A percentile compares a stretch with the other conserved stretches of the same genome.
These are phyloP conservation scores for Oryza meridionalis DNA, from an alignment of 176 grass and related monocot genomes.

Conservation along the genomic window DNA sequence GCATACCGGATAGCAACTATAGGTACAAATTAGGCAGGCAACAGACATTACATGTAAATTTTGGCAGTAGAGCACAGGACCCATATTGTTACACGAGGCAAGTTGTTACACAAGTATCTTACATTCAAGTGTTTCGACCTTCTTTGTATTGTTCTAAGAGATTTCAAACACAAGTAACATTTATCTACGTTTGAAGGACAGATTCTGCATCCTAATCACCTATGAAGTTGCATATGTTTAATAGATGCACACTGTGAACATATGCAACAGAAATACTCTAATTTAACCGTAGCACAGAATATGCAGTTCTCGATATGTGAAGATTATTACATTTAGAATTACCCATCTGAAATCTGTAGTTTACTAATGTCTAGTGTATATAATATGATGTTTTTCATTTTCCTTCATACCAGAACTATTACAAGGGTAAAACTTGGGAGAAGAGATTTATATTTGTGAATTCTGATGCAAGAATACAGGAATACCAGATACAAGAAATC, in stretches of 20 bases:
- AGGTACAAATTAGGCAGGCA: neutral
- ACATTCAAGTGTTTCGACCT: neutral
- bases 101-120: neutral
- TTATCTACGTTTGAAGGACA: neutral
- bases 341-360: constrained; percentile 8
- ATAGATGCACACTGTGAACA: neutral
- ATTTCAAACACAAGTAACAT: neutral
- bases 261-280: neutral
- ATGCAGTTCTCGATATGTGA: neutral
- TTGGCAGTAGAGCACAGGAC: neutral
- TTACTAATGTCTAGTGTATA: neutral
- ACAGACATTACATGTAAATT: neutral
- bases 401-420: neutral
- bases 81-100: neutral
- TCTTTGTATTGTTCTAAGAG: neutral
- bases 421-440: neutral
- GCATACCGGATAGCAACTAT: neutral
- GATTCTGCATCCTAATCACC: neutral
- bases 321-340: neutral
- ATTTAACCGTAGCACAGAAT: neutral
- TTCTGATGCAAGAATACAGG: neutral
- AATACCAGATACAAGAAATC: neutral
- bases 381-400: neutral
- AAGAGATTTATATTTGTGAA: constrained; percentile 1
- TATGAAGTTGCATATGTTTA: neutral